Percentiles rank a stretch among this genome's conserved stretches.
phyloP scores from a whole-genome alignment of 257 asterid species.

The Solanum raphanifolium region DNA sequence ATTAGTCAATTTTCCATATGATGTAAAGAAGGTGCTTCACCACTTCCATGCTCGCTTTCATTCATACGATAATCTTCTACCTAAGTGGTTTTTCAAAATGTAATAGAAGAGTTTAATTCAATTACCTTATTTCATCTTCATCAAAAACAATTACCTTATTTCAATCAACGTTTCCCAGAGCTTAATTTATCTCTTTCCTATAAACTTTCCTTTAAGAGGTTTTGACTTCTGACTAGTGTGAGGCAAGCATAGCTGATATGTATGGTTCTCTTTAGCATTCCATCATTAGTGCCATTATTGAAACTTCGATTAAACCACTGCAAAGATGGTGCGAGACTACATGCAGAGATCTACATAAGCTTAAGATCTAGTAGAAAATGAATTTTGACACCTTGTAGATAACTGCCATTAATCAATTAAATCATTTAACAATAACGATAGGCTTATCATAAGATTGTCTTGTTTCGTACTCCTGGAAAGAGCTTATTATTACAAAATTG shows the following conservation, averaged over 20 bases:
- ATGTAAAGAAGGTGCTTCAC: neutral
- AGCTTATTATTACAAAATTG: neutral
- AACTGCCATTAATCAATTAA: neutral
- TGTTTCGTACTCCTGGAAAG: neutral
- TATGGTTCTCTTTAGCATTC: neutral
- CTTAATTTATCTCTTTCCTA: neutral
- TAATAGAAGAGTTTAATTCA: neutral
- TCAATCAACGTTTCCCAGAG: neutral
- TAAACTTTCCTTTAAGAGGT: neutral
- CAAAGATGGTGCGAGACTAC: neutral
- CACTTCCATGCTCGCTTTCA: neutral
- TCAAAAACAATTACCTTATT: neutral
- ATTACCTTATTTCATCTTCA: neutral
- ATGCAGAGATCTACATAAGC: neutral
- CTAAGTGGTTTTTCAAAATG: neutral
- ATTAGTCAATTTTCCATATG: neutral
- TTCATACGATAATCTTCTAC: neutral
- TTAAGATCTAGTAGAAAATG: neutral
- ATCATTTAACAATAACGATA: neutral
- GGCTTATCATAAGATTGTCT: neutral
- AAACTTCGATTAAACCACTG: neutral
- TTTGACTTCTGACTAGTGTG: neutral
- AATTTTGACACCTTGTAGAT: neutral
- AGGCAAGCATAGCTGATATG: neutral
- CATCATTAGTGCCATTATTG: neutral